These are phyloP conservation scores for Boletus huronensis DNA, from an alignment of 768 basidiomycete genomes.

Conservation along the genomic window DNA sequence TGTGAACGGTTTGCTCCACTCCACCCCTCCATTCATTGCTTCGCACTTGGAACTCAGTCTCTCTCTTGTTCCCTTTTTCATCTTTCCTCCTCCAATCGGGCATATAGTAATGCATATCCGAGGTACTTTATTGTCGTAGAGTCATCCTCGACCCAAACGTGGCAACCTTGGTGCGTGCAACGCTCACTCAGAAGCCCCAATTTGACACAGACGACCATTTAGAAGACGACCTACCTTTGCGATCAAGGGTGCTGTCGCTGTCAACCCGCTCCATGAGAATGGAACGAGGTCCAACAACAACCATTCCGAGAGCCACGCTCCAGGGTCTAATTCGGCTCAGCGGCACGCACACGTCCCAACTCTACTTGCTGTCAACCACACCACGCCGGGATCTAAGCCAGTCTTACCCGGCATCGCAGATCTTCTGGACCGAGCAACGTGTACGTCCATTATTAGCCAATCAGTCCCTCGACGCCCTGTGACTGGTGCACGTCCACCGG, in stretches of 20 bases:
- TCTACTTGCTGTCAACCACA: conserved; percentile 17
- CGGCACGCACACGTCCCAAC: conserved; percentile 19
- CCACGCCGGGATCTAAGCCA: conserved; percentile 10
- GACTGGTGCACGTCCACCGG: conserved; percentile 19
- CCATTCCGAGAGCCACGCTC: conserved; percentile 21
- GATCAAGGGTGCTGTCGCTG: conserved; percentile 26
- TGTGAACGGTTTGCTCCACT: conserved; percentile 8
- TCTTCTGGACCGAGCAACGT: conserved; percentile 21
- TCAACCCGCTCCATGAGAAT: conserved; percentile 27
- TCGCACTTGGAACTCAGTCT: background rate
- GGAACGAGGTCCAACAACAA: conserved; percentile 24
- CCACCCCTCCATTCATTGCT: conserved; percentile 8
- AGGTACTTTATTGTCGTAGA: conserved; percentile 14
- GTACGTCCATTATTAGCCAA: conserved; percentile 19
- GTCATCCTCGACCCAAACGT: conserved; percentile 9
- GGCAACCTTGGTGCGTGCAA: conserved; percentile 6
- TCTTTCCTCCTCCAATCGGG: conserved; percentile 6
- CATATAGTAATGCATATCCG: conserved; percentile 6
- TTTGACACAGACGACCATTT: conserved; percentile 19
- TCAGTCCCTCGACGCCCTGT: conserved; percentile 14
- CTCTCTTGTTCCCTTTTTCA: background rate
- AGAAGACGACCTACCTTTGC: conserved; percentile 21
- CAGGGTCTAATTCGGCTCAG: conserved; percentile 29
- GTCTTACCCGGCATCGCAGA: conserved; percentile 23
- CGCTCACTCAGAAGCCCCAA: conserved; percentile 12